These are phyloP conservation scores for Aphanoascus verrucosus DNA, from an alignment of 2,329 filamentous ascomycete species.

Conservation along the genomic window DNA sequence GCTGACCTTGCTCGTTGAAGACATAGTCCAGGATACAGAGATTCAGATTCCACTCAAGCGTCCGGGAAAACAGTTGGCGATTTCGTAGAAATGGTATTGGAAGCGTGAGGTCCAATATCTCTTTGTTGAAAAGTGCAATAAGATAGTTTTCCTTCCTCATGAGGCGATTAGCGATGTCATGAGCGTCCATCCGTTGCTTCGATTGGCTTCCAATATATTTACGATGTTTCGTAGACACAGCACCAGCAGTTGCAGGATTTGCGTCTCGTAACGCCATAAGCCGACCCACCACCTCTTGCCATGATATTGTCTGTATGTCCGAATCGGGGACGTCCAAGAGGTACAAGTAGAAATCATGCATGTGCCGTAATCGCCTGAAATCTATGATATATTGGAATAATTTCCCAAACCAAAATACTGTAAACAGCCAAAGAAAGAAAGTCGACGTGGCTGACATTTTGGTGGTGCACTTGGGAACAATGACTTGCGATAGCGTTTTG, in stretches of 20 bases:
- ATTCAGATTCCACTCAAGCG: constrained; percentile 83
- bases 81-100: constrained; percentile 72
- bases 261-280: constrained; percentile 75
- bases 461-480: constrained; percentile 63
- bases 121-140: constrained; percentile 95
- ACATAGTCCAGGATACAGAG: constrained; percentile 87
- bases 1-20: constrained; percentile 79
- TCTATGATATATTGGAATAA: constrained; percentile 63
- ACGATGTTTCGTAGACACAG: constrained; percentile 48
- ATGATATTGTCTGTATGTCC: constrained; percentile 89
- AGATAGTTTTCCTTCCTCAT: constrained; percentile 97
- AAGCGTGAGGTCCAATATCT: constrained; percentile 75
- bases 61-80: constrained; percentile 75
- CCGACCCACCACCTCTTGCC: constrained; percentile 79
- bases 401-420: constrained; percentile 76
- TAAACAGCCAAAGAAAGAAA: constrained; percentile 69
- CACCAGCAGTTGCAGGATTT: constrained; percentile 69
- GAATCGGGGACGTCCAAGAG: constrained; percentile 71
- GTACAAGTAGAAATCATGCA: constrained; percentile 77
- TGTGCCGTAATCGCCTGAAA: constrained; percentile 58
- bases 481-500: constrained; percentile 49
- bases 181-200: constrained; percentile 87
- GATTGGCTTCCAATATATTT: constrained; percentile 68
- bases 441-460: constrained; percentile 68
- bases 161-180: constrained; percentile 90